Percentiles rank a stretch among this genome's conserved stretches.
Conservation (phyloP, 2,329 filamentous ascomycete species). For the Monosporascus sp. region DNA sequence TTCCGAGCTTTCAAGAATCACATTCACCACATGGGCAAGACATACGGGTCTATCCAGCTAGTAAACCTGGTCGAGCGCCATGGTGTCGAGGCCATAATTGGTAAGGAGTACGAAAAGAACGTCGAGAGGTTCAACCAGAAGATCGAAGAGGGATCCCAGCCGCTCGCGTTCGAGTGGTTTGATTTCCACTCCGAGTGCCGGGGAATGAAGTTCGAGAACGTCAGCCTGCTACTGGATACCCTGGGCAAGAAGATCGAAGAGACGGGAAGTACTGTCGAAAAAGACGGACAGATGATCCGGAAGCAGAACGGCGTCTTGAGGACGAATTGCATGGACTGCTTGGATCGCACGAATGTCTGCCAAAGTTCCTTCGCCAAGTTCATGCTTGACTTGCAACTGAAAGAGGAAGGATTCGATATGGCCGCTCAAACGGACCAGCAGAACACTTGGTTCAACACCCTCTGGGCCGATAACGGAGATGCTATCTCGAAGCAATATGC, state of each 20-base stretch:
- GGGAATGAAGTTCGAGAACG: slow-evolving; percentile 97
- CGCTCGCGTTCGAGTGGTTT: slow-evolving; percentile 84
- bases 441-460: slow-evolving; percentile 88
- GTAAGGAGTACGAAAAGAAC: slow-evolving; percentile 68
- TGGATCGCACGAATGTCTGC: slow-evolving; percentile 93
- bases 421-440: slow-evolving; percentile 69
- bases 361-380: slow-evolving; percentile 86
- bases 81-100: slow-evolving; percentile 73
- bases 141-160: slow-evolving; percentile 35
- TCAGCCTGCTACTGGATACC: slow-evolving; percentile 69
- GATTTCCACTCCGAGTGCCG: slow-evolving; percentile 91
- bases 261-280: slow-evolving; percentile 64
- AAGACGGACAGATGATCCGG: slow-evolving; percentile 34
- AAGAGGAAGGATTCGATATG: slow-evolving; percentile 69
- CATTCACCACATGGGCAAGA: slow-evolving; percentile 61
- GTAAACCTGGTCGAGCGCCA: slow-evolving; percentile 87
- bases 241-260: slow-evolving; percentile 62
- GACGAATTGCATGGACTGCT: slow-evolving; percentile 98
- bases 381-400: slow-evolving; percentile 75
- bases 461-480: slow-evolving; percentile 98
- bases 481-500: slow-evolving; percentile 94
- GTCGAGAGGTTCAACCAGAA: slow-evolving; percentile 62
- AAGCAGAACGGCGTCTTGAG: slow-evolving; percentile 73
- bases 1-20: slow-evolving; percentile 73
- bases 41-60: slow-evolving; percentile 73